Evolutionary conservation across 345 rosid species (phyloP).

Genomic region (Brassica cretica): DNA sequence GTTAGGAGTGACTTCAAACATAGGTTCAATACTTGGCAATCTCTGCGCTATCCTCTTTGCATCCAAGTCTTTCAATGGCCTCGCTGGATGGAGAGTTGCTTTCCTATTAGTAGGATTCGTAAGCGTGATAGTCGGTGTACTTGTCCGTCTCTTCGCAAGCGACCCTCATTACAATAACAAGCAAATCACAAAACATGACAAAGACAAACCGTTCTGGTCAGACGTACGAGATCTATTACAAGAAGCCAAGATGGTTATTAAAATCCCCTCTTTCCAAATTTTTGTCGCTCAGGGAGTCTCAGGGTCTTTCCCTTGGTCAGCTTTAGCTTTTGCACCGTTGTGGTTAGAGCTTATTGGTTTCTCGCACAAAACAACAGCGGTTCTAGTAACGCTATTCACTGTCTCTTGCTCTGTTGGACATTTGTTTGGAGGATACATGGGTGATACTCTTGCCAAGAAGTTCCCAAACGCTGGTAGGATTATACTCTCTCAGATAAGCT

Average conservation of each 20-base stretch:
- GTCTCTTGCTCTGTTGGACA: constrained; percentile 46
- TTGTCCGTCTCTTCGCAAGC: constrained; percentile 56
- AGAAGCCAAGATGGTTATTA: constrained; percentile 58
- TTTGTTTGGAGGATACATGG: constrained; percentile 65
- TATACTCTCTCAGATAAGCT: constrained; percentile 56
- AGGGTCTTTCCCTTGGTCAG: constrained; percentile 65
- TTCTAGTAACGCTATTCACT: constrained; percentile 45
- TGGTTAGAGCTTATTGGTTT: constrained; percentile 73
- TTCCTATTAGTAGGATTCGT: constrained; percentile 61
- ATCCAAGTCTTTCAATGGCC: constrained; percentile 64
- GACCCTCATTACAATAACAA: constrained; percentile 56
- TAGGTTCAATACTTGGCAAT: constrained; percentile 65
- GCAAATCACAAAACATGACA: background rate
- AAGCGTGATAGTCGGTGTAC: constrained; percentile 64
- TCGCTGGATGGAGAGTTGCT: constrained; percentile 49
- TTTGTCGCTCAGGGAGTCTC: constrained; percentile 73
- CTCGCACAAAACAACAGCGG: constrained; percentile 58
- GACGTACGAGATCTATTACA: constrained; percentile 44
- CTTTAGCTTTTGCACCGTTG: constrained; percentile 62
- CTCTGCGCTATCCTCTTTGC: constrained; percentile 60
- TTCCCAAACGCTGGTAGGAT: constrained; percentile 63
- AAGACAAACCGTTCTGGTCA: constrained; percentile 42
- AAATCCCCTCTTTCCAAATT: constrained; percentile 62
- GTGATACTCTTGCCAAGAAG: constrained; percentile 51
- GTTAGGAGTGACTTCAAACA: constrained; percentile 59